Evolutionary conservation across 495 filamentous ascomycete genomes (phyloP), one percentile per base, ranked within the genome.

Genomic region (Chaetomidium leptoderma): DNA sequence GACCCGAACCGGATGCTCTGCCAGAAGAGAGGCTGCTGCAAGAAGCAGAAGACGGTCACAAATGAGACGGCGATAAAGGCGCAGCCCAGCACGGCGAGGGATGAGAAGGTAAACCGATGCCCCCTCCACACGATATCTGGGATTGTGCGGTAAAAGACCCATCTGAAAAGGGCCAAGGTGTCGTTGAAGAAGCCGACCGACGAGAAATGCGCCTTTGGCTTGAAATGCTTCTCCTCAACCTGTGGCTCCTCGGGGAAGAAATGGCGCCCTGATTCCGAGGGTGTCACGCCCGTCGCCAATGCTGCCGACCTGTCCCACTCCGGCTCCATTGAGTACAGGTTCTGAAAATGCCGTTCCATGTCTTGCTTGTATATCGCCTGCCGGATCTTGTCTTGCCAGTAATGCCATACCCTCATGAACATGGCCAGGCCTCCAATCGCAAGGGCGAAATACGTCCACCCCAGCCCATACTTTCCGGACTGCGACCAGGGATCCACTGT

Each of bases 381-480:
- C 59, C 91, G 79, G 48, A 92, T 86, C 74, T 90, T 91, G 76
- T 96, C 91, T 37, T 88, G 88, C 84, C 88, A 93, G 50, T 82
- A 85, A 69, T 95, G 86, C 74, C 88, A 95, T 68, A 85, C 81
- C 59, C 89, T 81, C 65, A 91, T 73, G 13, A 83, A 65, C 4
- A 82, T 70, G 10, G 89, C 80, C 53, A 84, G 56, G 39, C 82
- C 76, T 56, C 91, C 72, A 43, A 96, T 64, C 51, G 88, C 81
- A 26, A 95, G 66, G 43, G 85, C 83, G 63, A 95, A 93, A 68
- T 92, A 96, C 4, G 90, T 87, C 84, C 89, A 93, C 33, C 87
- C 90, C 53, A 90, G 71, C n/a, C 78, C 89, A 71, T 95, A 95
- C 75, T 95, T 92, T 13, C 86, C 88, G n/a, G 89, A 83, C 67